Conservation (phyloP, 73 alveolate genomes). For the Chromera velia region DNA sequence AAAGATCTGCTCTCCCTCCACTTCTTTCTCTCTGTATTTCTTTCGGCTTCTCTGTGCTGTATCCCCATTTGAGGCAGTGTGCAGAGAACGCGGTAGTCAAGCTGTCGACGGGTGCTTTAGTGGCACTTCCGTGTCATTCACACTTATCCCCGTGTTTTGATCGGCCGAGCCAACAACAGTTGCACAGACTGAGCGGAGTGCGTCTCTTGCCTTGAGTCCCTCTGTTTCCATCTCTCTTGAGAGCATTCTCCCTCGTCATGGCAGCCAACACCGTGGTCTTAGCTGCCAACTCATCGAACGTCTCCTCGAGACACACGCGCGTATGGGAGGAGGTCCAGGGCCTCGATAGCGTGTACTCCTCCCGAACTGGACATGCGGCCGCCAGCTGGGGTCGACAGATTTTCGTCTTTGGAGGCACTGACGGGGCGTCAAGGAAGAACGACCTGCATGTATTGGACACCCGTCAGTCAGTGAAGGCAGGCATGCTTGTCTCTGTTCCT, state of each 20-base stretch:
- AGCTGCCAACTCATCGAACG: background rate
- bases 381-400: slow-evolving; percentile 12
- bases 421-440: slow-evolving; percentile 40
- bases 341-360: slow-evolving; percentile 9
- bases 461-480: background rate
- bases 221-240: too few relatives aligned
- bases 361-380: slow-evolving; percentile 43
- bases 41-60: too few relatives aligned
- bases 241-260: too few relatives aligned
- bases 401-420: slow-evolving; percentile 43
- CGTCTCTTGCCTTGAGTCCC: background rate
- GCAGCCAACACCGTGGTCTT: background rate
- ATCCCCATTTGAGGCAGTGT: too few relatives aligned
- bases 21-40: too few relatives aligned
- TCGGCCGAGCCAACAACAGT: too few relatives aligned
- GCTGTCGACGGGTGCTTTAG: too few relatives aligned
- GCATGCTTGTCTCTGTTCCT: too few relatives aligned
- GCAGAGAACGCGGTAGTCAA: too few relatives aligned
- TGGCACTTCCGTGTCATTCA: too few relatives aligned
- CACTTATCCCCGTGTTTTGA: too few relatives aligned
- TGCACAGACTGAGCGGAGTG: background rate
- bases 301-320: background rate
- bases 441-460: slow-evolving; percentile 29
- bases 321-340: background rate
- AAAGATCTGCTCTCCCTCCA: too few relatives aligned